These are phyloP conservation scores for Penicillium sp. DNA, from an alignment of 2,329 filamentous ascomycete species.

Conservation along the genomic window DNA sequence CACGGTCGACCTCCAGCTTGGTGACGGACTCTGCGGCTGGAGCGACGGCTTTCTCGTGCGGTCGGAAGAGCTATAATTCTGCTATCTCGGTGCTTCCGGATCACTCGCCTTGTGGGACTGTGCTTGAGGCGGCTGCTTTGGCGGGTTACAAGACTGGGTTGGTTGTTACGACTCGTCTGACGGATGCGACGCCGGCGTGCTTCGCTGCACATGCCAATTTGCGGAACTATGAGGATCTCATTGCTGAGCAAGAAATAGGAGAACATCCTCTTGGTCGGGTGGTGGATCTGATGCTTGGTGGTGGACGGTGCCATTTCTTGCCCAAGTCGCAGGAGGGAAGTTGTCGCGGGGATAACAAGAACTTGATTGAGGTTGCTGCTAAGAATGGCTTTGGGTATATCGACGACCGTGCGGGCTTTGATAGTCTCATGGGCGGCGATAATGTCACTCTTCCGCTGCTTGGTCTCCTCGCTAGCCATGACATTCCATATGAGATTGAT, in stretches of 20 bases:
- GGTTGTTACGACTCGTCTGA: conserved; percentile 91
- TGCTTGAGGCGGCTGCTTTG: conserved; percentile 86
- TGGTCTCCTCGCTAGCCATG: conserved; percentile 74
- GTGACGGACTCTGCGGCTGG: conserved; percentile 97
- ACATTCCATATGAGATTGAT: conserved; percentile 94
- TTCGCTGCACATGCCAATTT: conserved; percentile 85
- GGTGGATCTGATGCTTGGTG: conserved; percentile 89
- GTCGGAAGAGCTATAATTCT: conserved; percentile 90
- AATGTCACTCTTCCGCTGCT: conserved; percentile 73
- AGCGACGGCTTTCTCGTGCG: conserved; percentile 93
- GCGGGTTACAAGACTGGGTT: conserved; percentile 89
- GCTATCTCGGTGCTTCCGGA: conserved; percentile 88
- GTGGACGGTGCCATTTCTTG: conserved; percentile 88
- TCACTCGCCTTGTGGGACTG: conserved; percentile 82
- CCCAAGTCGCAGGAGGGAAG: conserved; percentile 76
- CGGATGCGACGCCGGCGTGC: conserved; percentile 92
- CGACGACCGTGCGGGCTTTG: conserved; percentile 68
- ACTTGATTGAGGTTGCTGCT: conserved; percentile 70
- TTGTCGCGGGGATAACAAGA: conserved; percentile 73
- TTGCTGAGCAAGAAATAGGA: conserved; percentile 88
- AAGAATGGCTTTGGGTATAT: conserved; percentile 79
- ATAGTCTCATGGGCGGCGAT: conserved; percentile 64
- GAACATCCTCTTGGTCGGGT: conserved; percentile 80
- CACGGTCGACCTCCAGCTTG: conserved; percentile 74
- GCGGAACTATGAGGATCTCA: conserved; percentile 78